Conservation (phyloP, 257 asterid genomes). For the Perilla frutescens region DNA sequence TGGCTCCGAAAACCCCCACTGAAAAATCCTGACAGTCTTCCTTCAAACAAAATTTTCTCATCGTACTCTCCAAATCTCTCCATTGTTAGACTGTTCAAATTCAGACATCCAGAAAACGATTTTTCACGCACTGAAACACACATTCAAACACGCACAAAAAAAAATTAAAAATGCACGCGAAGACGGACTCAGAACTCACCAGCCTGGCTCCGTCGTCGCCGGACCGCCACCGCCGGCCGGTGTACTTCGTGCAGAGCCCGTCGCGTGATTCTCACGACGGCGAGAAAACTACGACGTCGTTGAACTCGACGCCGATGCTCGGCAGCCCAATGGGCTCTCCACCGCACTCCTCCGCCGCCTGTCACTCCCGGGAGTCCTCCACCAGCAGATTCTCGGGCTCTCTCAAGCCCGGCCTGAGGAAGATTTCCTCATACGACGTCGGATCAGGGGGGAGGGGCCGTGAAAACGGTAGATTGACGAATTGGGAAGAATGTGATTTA, state of each 20-base stretch:
- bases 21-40: background rate
- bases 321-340: conserved; percentile 82
- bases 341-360: conserved; percentile 75
- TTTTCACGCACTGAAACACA: conserved; percentile 15
- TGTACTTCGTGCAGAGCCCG: conserved; percentile 89
- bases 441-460: conserved; percentile 51
- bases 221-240: conserved; percentile 67
- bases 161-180: conserved; percentile 61
- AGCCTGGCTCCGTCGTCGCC: conserved; percentile 87
- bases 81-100: background rate
- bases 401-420: conserved; percentile 69
- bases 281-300: conserved; percentile 72
- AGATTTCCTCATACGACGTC: conserved; percentile 57
- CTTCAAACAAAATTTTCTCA: background rate
- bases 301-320: conserved; percentile 72
- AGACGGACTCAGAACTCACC: conserved; percentile 81
- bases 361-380: conserved; percentile 86
- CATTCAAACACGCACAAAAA: no score
- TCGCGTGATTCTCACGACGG: conserved; percentile 95
- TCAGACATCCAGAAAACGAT: conserved; percentile 1
- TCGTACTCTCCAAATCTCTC: background rate
- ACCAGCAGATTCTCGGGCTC: conserved; percentile 83
- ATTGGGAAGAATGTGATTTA: conserved; percentile 57
- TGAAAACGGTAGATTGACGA: conserved; percentile 41
- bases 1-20: background rate